phyloP scores from a whole-genome alignment of 768 basidiomycete genomes.

The Daedaleopsis nitida region DNA sequence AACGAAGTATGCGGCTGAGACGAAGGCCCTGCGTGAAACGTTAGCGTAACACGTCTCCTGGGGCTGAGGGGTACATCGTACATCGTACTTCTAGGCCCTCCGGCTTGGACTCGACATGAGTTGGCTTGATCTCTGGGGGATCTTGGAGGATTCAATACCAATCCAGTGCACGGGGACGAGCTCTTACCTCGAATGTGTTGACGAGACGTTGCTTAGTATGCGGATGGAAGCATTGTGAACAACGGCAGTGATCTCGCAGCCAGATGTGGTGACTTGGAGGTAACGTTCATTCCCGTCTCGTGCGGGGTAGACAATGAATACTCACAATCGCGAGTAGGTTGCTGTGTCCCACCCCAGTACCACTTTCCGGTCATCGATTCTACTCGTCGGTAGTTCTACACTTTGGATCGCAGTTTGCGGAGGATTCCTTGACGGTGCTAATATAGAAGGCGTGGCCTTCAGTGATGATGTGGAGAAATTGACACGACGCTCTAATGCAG shows the following conservation, averaged over 20 bases:
- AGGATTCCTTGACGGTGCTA: not conserved
- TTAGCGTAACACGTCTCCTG: not conserved
- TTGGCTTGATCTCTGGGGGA: constrained; percentile 75
- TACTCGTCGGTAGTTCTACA: constrained; percentile 34
- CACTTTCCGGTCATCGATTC: constrained; percentile 60
- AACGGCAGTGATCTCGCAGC: constrained; percentile 92
- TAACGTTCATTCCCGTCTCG: not conserved
- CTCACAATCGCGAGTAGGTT: constrained; percentile 79
- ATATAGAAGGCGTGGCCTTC: not conserved
- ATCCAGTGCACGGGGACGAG: not conserved
- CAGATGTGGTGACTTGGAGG: constrained; percentile 82
- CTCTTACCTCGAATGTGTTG: constrained; percentile 74
- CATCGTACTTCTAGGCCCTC: constrained; percentile 79
- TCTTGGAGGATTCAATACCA: constrained; percentile 47
- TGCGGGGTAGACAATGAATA: constrained; percentile 14
- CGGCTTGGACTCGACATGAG: constrained; percentile 51
- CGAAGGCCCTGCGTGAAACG: constrained; percentile 48
- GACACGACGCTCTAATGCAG: too few species aligned
- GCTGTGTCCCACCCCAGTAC: constrained; percentile 73
- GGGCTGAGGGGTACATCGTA: constrained; percentile 37
- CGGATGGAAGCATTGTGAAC: constrained; percentile 82
- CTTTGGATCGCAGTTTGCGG: not conserved
- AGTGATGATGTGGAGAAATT: not conserved
- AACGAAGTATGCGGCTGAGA: constrained; percentile 70
- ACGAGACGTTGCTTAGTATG: constrained; percentile 89